A percentile compares a stretch with the other conserved stretches of the same genome.
phyloP scores from a whole-genome alignment of 768 basidiomycete genomes.

The Kwoniella dendrophila region DNA sequence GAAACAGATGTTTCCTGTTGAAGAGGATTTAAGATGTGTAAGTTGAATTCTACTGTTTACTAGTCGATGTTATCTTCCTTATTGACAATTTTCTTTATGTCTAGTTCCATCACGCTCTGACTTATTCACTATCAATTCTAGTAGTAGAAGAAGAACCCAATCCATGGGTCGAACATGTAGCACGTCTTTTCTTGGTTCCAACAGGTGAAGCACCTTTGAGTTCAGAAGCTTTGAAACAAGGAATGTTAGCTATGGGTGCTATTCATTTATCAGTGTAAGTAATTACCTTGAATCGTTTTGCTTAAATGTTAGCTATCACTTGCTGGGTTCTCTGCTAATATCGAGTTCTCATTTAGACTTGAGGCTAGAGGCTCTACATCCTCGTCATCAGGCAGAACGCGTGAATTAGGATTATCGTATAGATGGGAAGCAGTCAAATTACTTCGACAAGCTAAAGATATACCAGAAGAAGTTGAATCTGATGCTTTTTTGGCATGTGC shows the following conservation, averaged over 20 bases:
- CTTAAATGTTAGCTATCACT: background rate
- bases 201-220: constrained; percentile 8
- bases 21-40: constrained; percentile 26
- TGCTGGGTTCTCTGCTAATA: background rate
- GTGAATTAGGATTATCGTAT: constrained; percentile 11
- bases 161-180: constrained; percentile 26
- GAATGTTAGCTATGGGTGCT: constrained; percentile 24
- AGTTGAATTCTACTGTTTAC: constrained; percentile 1
- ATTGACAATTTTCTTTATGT: background rate
- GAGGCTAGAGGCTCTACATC: constrained; percentile 14
- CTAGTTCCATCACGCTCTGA: constrained; percentile 25
- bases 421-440: constrained; percentile 17
- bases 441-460: constrained; percentile 17
- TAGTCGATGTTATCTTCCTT: background rate
- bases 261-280: constrained; percentile 26
- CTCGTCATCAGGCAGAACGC: constrained; percentile 2
- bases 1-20: constrained; percentile 14
- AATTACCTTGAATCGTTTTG: background rate
- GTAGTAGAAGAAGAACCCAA: constrained; percentile 21
- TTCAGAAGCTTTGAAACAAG: constrained; percentile 14
- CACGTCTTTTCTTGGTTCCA: constrained; percentile 18
- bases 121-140: constrained; percentile 23
- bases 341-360: background rate
- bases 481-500: constrained; percentile 20
- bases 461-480: constrained; percentile 8